Conservation (phyloP, 495 filamentous ascomycete species). For the Friedmanniomyces endolithicus region DNA sequence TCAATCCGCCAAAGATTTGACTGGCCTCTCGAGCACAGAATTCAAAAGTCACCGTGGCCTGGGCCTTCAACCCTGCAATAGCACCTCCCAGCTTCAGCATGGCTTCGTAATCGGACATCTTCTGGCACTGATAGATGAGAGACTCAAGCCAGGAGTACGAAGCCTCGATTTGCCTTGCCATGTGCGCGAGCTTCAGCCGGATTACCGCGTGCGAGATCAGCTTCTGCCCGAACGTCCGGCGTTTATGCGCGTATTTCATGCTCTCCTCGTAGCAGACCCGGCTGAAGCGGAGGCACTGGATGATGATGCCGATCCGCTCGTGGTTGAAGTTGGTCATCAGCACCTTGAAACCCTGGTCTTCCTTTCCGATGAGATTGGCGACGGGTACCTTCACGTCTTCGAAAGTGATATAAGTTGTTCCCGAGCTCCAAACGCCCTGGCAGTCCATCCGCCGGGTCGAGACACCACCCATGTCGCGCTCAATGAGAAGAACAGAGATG, state of each 20-base stretch:
- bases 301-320: conserved; percentile 95
- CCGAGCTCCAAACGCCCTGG: conserved; percentile 89
- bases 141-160: conserved; percentile 97
- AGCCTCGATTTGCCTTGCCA: conserved; percentile 95
- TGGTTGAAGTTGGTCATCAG: conserved; percentile 99
- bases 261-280: conserved; percentile 96
- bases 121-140: conserved; percentile 78
- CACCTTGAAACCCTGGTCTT: conserved; percentile 96
- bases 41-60: conserved; percentile 84
- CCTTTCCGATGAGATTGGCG: conserved; percentile 92
- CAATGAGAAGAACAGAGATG: conserved; percentile 77
- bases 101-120: conserved; percentile 88
- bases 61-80: conserved; percentile 88
- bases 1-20: conserved; percentile 94
- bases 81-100: conserved; percentile 92
- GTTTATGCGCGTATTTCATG: conserved; percentile 93
- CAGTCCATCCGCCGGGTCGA: conserved; percentile 94
- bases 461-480: conserved; percentile 67
- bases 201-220: conserved; percentile 96
- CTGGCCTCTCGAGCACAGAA: conserved; percentile 93
- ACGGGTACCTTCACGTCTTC: conserved; percentile 98
- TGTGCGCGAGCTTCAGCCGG: conserved; percentile 91
- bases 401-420: conserved; percentile 94
- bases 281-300: conserved; percentile 89
- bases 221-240: conserved; percentile 86